phyloP scores from a whole-genome alignment of 1,284 basidiomycete genomes.

The Sanghuangporus sanghuang region DNA sequence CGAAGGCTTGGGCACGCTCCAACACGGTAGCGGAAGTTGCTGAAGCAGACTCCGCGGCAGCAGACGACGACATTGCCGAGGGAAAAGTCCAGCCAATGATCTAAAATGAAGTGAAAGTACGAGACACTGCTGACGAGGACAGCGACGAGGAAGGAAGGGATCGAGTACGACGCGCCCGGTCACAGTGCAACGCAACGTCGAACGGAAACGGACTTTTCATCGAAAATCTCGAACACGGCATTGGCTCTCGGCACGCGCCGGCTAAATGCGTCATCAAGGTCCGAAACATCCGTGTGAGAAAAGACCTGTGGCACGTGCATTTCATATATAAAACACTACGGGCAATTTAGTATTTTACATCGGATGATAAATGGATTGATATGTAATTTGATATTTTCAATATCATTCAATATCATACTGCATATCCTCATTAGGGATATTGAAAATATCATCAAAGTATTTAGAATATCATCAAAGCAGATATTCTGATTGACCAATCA shows the following conservation, averaged over 20 bases:
- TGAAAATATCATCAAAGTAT: no score
- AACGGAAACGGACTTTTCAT: background rate
- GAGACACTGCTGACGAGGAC: background rate
- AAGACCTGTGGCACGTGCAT: no score
- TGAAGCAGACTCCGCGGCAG: constrained; percentile 6
- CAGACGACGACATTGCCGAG: background rate
- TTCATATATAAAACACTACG: no score
- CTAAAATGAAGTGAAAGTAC: background rate
- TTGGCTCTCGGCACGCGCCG: background rate
- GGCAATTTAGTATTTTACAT: no score
- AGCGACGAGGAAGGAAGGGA: background rate
- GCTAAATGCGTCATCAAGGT: background rate
- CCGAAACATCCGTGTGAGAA: no score
- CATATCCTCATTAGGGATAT: no score
- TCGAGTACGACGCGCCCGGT: background rate
- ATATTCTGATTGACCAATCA: no score
- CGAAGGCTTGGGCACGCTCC: constrained; percentile 65
- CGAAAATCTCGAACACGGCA: background rate
- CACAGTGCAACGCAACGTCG: background rate
- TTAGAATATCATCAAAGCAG: no score
- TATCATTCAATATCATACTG: no score
- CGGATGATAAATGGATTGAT: no score
- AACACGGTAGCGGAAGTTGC: constrained; percentile 28
- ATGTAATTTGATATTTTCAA: no score
- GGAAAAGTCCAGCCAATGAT: background rate